Evolutionary conservation across 2,329 filamentous ascomycete genomes (phyloP).

Genomic region (Penicillium italicum): DNA sequence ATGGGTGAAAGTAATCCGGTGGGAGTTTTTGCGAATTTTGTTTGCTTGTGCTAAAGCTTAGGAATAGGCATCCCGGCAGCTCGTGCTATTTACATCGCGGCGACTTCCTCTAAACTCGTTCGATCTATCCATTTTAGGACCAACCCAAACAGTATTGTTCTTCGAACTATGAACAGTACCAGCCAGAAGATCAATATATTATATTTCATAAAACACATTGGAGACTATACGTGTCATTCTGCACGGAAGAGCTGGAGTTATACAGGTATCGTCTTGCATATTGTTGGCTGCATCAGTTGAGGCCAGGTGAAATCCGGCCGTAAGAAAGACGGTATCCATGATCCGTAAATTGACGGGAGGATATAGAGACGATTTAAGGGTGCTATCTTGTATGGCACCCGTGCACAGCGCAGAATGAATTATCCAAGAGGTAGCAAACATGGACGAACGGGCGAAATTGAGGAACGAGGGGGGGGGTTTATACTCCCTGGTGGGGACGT

Average conservation of each 20-base stretch:
- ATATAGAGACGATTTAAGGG: too few species aligned
- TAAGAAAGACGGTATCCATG: too few species aligned
- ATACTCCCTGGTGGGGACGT: not conserved
- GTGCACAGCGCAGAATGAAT: too few species aligned
- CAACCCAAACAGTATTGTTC: constrained; percentile 39
- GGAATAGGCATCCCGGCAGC: constrained; percentile 37
- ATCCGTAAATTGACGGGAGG: too few species aligned
- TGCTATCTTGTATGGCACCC: too few species aligned
- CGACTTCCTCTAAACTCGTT: constrained; percentile 36
- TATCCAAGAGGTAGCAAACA: too few species aligned
- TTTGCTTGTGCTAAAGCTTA: constrained; percentile 23
- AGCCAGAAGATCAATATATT: constrained; percentile 30
- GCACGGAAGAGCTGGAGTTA: too few species aligned
- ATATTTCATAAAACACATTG: constrained; percentile 28
- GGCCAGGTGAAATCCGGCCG: too few species aligned
- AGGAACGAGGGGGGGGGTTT: not conserved
- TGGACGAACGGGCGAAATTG: too few species aligned
- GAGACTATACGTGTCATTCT: constrained; percentile 22
- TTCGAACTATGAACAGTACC: constrained; percentile 31
- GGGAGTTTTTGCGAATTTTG: constrained; percentile 1
- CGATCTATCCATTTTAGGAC: constrained; percentile 40
- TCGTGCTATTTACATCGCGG: constrained; percentile 35
- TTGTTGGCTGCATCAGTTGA: too few species aligned
- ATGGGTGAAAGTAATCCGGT: constrained; percentile 19
- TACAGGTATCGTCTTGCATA: too few species aligned